A percentile compares a stretch with the other conserved stretches of the same genome.
These are phyloP conservation scores for Chlorociboria aeruginascens DNA, from an alignment of 495 filamentous ascomycete genomes.

Conservation along the genomic window DNA sequence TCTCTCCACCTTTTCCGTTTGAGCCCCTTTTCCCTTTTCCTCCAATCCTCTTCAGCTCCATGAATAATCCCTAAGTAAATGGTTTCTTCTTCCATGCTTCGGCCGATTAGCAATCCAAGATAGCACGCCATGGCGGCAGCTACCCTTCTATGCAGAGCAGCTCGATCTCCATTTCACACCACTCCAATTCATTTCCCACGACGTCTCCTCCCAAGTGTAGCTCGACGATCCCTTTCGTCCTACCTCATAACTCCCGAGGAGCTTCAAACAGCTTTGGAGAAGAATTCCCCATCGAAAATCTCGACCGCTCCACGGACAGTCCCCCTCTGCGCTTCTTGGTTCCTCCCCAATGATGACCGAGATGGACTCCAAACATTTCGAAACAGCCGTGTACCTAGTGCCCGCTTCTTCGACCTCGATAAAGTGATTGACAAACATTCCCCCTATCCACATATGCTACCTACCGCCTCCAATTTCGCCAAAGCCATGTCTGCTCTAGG, in stretches of 20 bases:
- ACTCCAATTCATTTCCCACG: slow-evolving; percentile 2
- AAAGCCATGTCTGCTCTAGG: slow-evolving; percentile 80
- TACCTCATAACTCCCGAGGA: slow-evolving; percentile 81
- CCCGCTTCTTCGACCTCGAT: slow-evolving; percentile 96
- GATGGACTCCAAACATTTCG: slow-evolving; percentile 68
- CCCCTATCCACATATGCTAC: slow-evolving; percentile 95
- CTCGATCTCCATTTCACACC: slow-evolving; percentile 2
- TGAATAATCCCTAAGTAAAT: not conserved
- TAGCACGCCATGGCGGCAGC: slow-evolving; percentile 15
- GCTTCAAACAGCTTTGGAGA: slow-evolving; percentile 65
- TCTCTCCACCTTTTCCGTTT: not conserved
- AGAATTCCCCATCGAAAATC: slow-evolving; percentile 60
- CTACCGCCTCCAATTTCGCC: slow-evolving; percentile 65
- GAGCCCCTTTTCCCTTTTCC: not conserved
- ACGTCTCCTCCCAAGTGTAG: slow-evolving; percentile 1
- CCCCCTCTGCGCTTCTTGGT: slow-evolving; percentile 89
- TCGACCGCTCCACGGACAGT: slow-evolving; percentile 69
- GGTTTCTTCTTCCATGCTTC: slow-evolving; percentile 1
- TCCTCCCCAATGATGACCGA: slow-evolving; percentile 82
- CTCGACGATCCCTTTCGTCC: slow-evolving; percentile 45
- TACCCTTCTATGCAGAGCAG: not conserved
- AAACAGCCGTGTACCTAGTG: slow-evolving; percentile 64
- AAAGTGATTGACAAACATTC: slow-evolving; percentile 75
- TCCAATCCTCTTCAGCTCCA: not conserved
- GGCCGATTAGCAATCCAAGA: slow-evolving; percentile 4